A percentile compares a stretch with the other conserved stretches of the same genome.
These are phyloP conservation scores for Leonotis leonurus DNA, from an alignment of 257 asterid genomes.

Conservation along the genomic window DNA sequence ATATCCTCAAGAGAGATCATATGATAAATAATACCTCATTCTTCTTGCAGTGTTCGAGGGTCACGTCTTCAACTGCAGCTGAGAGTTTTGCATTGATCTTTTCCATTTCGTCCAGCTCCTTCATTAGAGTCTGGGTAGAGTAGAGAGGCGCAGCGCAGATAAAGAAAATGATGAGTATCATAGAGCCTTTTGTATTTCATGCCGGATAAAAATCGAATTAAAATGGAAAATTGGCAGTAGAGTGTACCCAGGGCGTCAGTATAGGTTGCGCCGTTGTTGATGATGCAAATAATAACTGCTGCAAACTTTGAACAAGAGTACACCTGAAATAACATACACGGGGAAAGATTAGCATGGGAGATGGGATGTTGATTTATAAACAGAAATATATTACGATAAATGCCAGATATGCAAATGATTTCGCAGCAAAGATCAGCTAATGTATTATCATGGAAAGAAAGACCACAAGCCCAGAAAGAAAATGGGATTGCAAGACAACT, in stretches of 20 bases:
- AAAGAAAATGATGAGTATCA: background rate
- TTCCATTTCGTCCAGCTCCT: constrained; percentile 95
- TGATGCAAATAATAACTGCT: constrained; percentile 90
- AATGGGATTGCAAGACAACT: background rate
- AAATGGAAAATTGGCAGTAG: background rate
- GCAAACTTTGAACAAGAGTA: constrained; percentile 88
- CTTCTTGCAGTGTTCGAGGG: constrained; percentile 88
- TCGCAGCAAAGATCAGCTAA: background rate
- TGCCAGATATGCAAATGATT: background rate
- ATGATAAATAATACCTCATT: constrained; percentile 52
- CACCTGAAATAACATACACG: constrained; percentile 48
- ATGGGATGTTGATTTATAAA: background rate
- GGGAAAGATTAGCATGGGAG: background rate
- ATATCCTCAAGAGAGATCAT: too few relatives aligned
- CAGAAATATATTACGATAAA: background rate
- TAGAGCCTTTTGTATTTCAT: background rate
- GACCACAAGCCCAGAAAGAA: background rate
- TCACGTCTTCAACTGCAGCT: constrained; percentile 86
- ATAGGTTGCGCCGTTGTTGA: constrained; percentile 97
- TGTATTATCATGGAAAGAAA: background rate
- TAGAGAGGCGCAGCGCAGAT: background rate
- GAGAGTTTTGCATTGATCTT: constrained; percentile 84
- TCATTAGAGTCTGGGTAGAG: constrained; percentile 82
- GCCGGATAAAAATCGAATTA: background rate
- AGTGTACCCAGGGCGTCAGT: constrained; percentile 84